phyloP scores from a whole-genome alignment of 1,139 yeast genomes.

The Diutina siamensis region DNA sequence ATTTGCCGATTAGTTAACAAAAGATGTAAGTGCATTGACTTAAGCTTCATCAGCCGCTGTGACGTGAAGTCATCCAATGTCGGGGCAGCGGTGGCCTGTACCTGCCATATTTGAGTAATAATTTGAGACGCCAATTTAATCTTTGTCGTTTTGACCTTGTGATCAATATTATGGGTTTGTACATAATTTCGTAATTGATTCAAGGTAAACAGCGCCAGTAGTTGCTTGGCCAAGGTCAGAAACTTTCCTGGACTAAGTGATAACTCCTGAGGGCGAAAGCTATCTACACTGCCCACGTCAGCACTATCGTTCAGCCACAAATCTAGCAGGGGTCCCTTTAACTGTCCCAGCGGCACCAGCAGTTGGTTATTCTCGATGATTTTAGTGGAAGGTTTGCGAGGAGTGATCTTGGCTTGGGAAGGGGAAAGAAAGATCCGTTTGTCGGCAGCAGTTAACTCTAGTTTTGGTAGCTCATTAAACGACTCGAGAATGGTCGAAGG shows the following conservation, averaged over 20 bases:
- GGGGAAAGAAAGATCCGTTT: conserved; percentile 1
- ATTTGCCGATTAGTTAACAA: background rate
- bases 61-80: background rate
- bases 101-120: background rate
- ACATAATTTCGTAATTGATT: background rate
- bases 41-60: background rate
- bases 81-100: background rate
- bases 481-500: background rate
- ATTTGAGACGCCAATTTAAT: background rate
- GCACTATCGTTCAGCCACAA: background rate
- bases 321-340: background rate
- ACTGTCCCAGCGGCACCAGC: too few species aligned
- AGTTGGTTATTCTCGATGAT: background rate
- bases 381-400: background rate
- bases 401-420: background rate
- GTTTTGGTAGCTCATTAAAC: background rate
- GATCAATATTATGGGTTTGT: background rate
- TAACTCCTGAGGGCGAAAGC: background rate
- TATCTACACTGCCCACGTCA: background rate
- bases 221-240: background rate
- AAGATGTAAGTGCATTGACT: background rate
- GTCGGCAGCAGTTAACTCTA: background rate
- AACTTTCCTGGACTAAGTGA: background rate
- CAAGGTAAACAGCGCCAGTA: background rate
- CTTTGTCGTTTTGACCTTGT: background rate